Conservation (phyloP, 352 stramenopile species). For the Phytophthora vignae region DNA sequence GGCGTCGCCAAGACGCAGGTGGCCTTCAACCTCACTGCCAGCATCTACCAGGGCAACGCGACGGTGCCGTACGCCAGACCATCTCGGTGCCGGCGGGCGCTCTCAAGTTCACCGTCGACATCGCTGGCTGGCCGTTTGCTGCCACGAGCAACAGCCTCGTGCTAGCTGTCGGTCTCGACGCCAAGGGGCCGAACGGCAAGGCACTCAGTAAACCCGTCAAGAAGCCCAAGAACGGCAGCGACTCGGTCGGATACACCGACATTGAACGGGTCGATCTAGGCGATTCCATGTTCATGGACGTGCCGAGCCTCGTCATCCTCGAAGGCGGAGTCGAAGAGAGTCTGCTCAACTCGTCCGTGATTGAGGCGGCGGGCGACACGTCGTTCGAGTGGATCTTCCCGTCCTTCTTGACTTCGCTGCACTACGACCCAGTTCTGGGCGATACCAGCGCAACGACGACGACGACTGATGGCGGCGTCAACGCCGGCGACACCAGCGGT, state of each 20-base stretch:
- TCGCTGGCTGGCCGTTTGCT: slow-evolving; percentile 43
- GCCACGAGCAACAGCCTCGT: slow-evolving; percentile 27
- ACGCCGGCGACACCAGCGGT: not conserved
- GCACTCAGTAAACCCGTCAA: slow-evolving; percentile 8
- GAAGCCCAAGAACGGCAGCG: slow-evolving; percentile 28
- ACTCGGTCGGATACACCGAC: not conserved
- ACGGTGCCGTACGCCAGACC: slow-evolving; percentile 39
- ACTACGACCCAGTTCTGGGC: slow-evolving; percentile 65
- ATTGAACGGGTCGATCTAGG: slow-evolving; percentile 42
- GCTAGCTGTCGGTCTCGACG: slow-evolving; percentile 44
- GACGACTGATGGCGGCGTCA: not conserved
- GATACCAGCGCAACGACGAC: slow-evolving; percentile 10
- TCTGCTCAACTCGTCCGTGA: slow-evolving; percentile 39
- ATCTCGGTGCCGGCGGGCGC: slow-evolving; percentile 44
- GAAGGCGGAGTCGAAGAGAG: slow-evolving; percentile 18
- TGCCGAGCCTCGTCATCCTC: slow-evolving; percentile 27
- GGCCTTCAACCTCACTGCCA: slow-evolving; percentile 46
- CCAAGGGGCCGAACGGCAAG: slow-evolving; percentile 27
- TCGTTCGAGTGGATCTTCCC: slow-evolving; percentile 59
- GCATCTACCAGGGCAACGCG: slow-evolving; percentile 41
- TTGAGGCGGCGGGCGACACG: slow-evolving; percentile 6
- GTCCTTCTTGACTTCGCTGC: slow-evolving; percentile 39
- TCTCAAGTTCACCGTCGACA: slow-evolving; percentile 54
- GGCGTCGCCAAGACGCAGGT: not conserved
- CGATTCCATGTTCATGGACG: slow-evolving; percentile 54